These are phyloP conservation scores for Kwoniella botswanensis DNA, from an alignment of 768 basidiomycete genomes.

Conservation along the genomic window DNA sequence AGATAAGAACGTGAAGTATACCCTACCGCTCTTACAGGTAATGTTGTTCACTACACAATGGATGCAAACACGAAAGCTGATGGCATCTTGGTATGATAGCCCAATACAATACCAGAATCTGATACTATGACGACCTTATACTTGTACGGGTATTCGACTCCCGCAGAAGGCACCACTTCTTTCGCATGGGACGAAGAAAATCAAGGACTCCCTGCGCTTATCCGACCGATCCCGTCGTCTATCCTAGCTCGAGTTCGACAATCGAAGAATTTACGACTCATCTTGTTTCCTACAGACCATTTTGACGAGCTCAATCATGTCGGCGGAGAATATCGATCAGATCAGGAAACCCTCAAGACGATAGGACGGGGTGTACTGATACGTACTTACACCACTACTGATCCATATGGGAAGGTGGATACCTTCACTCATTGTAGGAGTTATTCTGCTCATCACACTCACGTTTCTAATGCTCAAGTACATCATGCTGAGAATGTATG, in stretches of 20 bases:
- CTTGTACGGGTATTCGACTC: conserved; percentile 7
- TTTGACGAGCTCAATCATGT: conserved; percentile 4
- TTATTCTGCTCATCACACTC: conserved; percentile 16
- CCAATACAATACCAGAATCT: background rate
- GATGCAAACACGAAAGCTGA: background rate
- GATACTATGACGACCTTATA: conserved; percentile 13
- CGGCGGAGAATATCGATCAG: background rate
- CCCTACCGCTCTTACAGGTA: background rate
- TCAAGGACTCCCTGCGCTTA: conserved; percentile 17
- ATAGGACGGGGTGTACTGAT: conserved; percentile 16
- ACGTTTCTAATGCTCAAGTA: background rate
- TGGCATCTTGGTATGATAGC: background rate
- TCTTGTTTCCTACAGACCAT: conserved; percentile 15
- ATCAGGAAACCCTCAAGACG: background rate
- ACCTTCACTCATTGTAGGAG: conserved; percentile 20
- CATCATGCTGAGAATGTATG: conserved; percentile 21
- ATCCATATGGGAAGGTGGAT: background rate
- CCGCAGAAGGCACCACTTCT: background rate
- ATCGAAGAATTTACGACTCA: conserved; percentile 8
- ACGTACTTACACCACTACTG: conserved; percentile 19
- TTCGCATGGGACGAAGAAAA: conserved; percentile 15
- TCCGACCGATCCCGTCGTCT: background rate
- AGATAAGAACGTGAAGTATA: background rate
- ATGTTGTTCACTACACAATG: background rate
- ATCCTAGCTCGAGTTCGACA: background rate